Percentiles rank a stretch among this genome's conserved stretches.
phyloP scores from a whole-genome alignment of 257 asterid species.

The Salvia rosmarinus region DNA sequence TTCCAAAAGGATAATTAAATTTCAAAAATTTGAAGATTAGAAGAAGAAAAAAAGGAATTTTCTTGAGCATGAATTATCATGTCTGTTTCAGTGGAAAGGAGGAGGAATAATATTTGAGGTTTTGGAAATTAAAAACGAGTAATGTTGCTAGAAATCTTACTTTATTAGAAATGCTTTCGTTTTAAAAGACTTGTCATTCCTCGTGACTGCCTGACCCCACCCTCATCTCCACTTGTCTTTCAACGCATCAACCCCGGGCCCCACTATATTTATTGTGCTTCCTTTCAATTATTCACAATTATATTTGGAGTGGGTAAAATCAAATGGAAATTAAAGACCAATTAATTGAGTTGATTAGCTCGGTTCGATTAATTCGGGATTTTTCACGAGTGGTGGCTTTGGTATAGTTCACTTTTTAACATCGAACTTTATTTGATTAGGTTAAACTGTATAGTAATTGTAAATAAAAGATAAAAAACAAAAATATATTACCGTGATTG shows the following conservation, averaged over 20 bases:
- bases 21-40: neutral
- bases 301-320: neutral
- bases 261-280: conserved; percentile 45
- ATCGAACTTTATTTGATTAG: no score
- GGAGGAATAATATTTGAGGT: conserved; percentile 21
- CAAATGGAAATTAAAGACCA: no score
- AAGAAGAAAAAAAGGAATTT: neutral
- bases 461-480: no score
- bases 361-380: neutral
- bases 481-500: no score
- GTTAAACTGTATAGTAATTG: no score
- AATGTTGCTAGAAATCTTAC: conserved; percentile 27
- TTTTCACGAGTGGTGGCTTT: neutral
- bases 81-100: conserved; percentile 31
- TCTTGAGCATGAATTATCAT: neutral
- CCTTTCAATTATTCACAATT: conserved; percentile 33
- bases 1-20: neutral
- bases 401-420: no score
- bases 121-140: conserved; percentile 7
- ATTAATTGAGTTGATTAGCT: neutral
- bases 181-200: conserved; percentile 48
- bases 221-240: conserved; percentile 47
- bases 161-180: conserved; percentile 39
- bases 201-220: conserved; percentile 64
- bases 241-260: conserved; percentile 40